These are phyloP conservation scores for Xylaria sp. DNA, from an alignment of 2,329 filamentous ascomycete species.

Conservation along the genomic window DNA sequence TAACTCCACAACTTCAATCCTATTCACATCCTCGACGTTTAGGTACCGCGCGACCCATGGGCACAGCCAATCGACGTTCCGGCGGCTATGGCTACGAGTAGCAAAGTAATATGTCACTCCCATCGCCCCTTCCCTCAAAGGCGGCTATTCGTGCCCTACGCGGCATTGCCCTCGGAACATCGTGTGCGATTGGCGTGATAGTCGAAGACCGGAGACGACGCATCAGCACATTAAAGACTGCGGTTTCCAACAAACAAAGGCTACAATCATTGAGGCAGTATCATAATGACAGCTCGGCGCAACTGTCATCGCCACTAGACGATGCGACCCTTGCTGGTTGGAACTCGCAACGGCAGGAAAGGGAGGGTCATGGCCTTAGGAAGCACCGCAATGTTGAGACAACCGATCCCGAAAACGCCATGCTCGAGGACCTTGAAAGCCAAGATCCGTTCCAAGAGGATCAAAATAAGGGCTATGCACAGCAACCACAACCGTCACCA, in stretches of 20 bases:
- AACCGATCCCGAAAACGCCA: neutral
- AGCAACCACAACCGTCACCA: neutral
- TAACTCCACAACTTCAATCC: neutral
- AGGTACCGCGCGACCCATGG: conserved; percentile 16
- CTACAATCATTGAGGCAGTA: conserved; percentile 56
- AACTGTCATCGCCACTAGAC: conserved; percentile 31
- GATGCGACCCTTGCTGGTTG: conserved; percentile 31
- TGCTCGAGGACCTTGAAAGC: neutral
- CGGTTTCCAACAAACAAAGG: conserved; percentile 64
- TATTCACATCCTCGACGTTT: neutral
- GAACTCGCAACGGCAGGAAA: conserved; percentile 40
- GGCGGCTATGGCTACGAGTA: conserved; percentile 27
- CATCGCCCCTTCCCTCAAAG: conserved; percentile 64
- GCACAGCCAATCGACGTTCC: neutral
- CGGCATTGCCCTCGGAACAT: conserved; percentile 66
- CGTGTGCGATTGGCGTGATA: conserved; percentile 65
- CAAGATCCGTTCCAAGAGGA: neutral
- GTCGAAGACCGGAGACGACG: conserved; percentile 68
- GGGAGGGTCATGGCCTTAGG: conserved; percentile 1
- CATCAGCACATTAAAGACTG: conserved; percentile 61
- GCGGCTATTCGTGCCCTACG: conserved; percentile 66
- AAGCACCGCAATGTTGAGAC: conserved; percentile 3
- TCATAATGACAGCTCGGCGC: conserved; percentile 39
- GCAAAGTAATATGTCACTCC: conserved; percentile 55
- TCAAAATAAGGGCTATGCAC: neutral